Conservation (phyloP, 2,329 filamentous ascomycete genomes). For the Chaetomium strumarium region DNA sequence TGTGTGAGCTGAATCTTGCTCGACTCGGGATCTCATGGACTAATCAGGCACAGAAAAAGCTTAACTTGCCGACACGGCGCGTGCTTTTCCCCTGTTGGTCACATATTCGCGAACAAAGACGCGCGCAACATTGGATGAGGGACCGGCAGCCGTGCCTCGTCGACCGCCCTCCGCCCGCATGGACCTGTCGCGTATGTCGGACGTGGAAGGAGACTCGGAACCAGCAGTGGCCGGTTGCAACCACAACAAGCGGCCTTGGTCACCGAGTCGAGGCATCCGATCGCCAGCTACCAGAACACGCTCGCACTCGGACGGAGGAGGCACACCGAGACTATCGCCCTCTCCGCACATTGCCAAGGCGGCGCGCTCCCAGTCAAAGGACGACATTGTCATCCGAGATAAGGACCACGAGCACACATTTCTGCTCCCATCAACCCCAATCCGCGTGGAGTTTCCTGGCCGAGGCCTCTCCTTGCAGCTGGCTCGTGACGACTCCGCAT, state of each 20-base stretch:
- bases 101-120: neutral
- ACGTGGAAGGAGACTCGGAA: conserved; percentile 19
- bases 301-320: conserved; percentile 59
- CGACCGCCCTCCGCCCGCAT: conserved; percentile 8
- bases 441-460: conserved; percentile 56
- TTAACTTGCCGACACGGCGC: too few relatives aligned
- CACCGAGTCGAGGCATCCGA: neutral
- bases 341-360: conserved; percentile 53
- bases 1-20: too few relatives aligned
- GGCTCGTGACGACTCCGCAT: conserved; percentile 47
- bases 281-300: conserved; percentile 49
- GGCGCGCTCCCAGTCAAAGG: conserved; percentile 54
- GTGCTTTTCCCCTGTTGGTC: too few relatives aligned
- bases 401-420: conserved; percentile 27
- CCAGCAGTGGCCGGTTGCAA: conserved; percentile 29
- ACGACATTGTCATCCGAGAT: conserved; percentile 55
- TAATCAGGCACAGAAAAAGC: too few relatives aligned
- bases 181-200: conserved; percentile 23
- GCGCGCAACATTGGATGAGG: conserved; percentile 1
- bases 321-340: conserved; percentile 51
- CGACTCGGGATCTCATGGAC: too few relatives aligned
- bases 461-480: conserved; percentile 67
- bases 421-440: conserved; percentile 62
- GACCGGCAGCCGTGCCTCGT: conserved; percentile 7
- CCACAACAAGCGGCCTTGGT: conserved; percentile 18